Evolutionary conservation across 805 yeast genomes (phyloP), one percentile per base, ranked within the genome.

Genomic region (Spathaspora passalidarum): DNA sequence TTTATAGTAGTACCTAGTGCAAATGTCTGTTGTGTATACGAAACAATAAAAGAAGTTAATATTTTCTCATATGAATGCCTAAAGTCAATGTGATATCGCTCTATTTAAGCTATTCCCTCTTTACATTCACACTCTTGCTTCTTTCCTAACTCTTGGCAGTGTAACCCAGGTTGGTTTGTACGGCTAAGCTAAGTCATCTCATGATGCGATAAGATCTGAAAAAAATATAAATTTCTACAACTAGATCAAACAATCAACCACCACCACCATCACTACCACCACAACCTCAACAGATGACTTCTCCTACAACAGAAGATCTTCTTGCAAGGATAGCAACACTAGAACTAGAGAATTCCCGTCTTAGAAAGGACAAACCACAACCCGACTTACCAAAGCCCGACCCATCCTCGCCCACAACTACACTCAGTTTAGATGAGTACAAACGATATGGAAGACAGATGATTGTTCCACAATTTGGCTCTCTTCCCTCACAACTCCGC

Each of bases 381-480:
- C 2, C 9, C 16, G 39, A n/a, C 29, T 6, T 16, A 14, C 17
- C 19, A n/a, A 23, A 26, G 8, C 23, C 16, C 42, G 10, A 22
- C 37, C 17, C 39, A 10, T 18, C 21, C 35, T 9, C n/a, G 16
- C 19, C 35, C 17, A 25, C 13, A 22, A 21, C 39, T n/a, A 22
- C n/a, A 25, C 47, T 68, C 40, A 50, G 80, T 1, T 61, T 77
- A 16, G 87, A 84, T 32, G 99, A 94, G 61, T 90, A 82, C 61
- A 66, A 63, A 23, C 68, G 97, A 32, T 94, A 94, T 63, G 98
- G 99, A 3, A 76, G 99, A 44, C 99, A 94, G 59, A 86, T 94
- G 92, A 81, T 91, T 20, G 97, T 94, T 1, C 94, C 96, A 2
- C 86, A 80, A 47, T 72, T 90, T 42, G 88, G 90, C 8, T 61